Conservation (phyloP, 108 stramenopile genomes). For the Cyclotella sp. region DNA sequence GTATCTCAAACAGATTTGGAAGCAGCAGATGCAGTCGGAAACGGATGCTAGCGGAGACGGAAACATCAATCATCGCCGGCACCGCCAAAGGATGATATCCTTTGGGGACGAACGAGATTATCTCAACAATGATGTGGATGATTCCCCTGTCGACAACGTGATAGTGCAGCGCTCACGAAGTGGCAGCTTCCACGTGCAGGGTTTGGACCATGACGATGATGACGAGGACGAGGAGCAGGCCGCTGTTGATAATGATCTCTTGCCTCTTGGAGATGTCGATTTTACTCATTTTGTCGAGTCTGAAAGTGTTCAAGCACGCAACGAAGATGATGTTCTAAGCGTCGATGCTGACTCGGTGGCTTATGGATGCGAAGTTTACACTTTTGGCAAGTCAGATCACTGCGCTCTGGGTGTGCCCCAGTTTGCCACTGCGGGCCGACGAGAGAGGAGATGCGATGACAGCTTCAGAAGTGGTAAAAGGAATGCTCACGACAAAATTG, state of each 20-base stretch:
- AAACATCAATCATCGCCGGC: background rate
- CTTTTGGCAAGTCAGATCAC: constrained; percentile 80
- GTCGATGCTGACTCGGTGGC: constrained; percentile 25
- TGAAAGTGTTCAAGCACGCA: background rate
- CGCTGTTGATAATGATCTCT: constrained; percentile 21
- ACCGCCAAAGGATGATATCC: constrained; percentile 38
- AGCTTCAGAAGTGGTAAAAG: constrained; percentile 17
- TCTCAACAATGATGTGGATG: constrained; percentile 35
- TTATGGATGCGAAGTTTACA: constrained; percentile 56
- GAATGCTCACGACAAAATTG: background rate
- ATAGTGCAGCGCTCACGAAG: constrained; percentile 11
- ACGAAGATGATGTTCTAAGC: constrained; percentile 8
- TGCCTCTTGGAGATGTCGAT: constrained; percentile 40
- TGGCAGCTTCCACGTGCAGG: constrained; percentile 33
- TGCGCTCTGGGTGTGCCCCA: constrained; percentile 72
- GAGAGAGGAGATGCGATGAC: constrained; percentile 13
- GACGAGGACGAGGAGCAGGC: constrained; percentile 29
- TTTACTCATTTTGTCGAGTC: constrained; percentile 20
- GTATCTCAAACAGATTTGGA: constrained; percentile 27
- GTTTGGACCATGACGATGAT: constrained; percentile 19
- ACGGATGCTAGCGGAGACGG: background rate
- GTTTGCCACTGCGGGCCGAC: constrained; percentile 16
- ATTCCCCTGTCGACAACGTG: constrained; percentile 3
- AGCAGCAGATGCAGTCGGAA: constrained; percentile 9
- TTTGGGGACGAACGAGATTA: constrained; percentile 47